Evolutionary conservation across 192 early-diverging fungal genomes (phyloP), one percentile per base, ranked within the genome.

Genomic region (Coemansia sp.): DNA sequence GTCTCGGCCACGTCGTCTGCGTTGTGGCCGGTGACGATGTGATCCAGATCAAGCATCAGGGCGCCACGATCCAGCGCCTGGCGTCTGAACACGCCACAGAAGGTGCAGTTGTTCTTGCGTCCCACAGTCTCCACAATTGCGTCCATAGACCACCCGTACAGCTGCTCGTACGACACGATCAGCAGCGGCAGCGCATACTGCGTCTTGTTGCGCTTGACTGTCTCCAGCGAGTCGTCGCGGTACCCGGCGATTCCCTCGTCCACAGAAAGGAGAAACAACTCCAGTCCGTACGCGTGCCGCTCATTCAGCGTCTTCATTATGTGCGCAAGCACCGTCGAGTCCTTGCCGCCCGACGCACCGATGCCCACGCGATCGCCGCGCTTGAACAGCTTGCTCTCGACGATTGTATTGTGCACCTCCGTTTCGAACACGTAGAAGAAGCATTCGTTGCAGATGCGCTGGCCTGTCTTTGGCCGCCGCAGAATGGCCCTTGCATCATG

Each of bases 141-240:
- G 84, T 99, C 97, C 97, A 99, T 99, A 50, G 89, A 92, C 97
- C 97, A 99, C 16, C 95, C 95, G 80, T 98, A 99, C 10, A 99
- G 86, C 68, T 98, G 92, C 66, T 91, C 86, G 68, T 99, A 99
- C 1, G 93, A 95, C 18, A 99, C 89, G 63, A 99, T 95, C 65
- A 93, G 89, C 4, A 99, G 77, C 3, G 97, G 97, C 60, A 99
- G 88, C 12, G 85, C 86, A 70, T 99, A 99, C 76, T 99, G 94
- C 61, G 91, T 81, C 67, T 95, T 88, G 75, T 99, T 99, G 53
- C 96, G 81, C 72, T 98, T 96, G 41, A 99, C 97, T 0, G 97
- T 99, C 84, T 95, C 95, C 9, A 99, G 85, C 16, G 96, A 98
- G 74, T 99, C 97, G 81, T 99, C 97, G 67, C 97, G 84, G 70